phyloP scores from a whole-genome alignment of 1,284 basidiomycete species.

The Puccinia hordei region DNA sequence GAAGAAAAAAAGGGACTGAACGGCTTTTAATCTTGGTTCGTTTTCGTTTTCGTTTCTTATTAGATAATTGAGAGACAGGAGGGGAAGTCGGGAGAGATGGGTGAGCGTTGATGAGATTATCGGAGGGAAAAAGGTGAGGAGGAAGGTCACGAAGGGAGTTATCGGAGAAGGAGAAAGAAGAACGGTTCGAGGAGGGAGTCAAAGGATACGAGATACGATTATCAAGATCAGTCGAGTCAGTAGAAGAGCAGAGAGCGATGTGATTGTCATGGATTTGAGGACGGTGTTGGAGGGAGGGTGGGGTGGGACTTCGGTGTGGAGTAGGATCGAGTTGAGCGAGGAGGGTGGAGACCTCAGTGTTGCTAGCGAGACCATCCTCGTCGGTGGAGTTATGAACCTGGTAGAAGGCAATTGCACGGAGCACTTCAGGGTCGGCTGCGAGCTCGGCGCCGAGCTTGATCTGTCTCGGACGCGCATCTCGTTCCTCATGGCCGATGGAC shows the following conservation, averaged over 20 bases:
- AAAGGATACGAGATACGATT: no score
- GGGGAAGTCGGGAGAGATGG: not conserved
- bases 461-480: conserved; percentile 11
- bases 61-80: not conserved
- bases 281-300: not conserved
- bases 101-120: not conserved
- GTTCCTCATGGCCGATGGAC: not conserved
- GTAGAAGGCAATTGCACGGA: conserved; percentile 3
- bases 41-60: not conserved
- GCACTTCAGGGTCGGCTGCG: conserved; percentile 14
- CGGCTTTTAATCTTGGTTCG: no score
- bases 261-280: no score
- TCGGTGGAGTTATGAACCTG: conserved; percentile 28
- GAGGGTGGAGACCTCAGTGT: not conserved
- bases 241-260: no score
- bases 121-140: not conserved
- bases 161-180: not conserved
- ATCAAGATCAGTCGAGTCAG: no score
- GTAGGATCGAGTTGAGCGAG: not conserved
- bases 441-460: conserved; percentile 37
- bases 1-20: no score
- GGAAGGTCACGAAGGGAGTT: not conserved
- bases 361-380: conserved; percentile 1
- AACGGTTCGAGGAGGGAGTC: no score
- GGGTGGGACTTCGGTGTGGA: no score